Base-by-base conservation (phyloP, 352 stramenopile genomes). In the Discostella stelligera region DNA sequence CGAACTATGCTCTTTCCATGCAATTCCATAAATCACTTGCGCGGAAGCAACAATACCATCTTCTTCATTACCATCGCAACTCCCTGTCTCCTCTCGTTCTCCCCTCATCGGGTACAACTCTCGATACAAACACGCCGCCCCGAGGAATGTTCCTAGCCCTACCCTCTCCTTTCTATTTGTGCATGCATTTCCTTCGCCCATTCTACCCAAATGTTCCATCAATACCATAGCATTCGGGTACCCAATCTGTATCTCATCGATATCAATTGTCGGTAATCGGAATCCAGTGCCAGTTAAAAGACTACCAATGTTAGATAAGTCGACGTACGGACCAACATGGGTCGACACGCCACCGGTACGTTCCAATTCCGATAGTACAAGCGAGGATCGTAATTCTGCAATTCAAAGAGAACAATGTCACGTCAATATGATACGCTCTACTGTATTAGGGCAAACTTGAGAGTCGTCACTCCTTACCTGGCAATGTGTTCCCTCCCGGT, bases 1-100 rank as follows among this genome's bases (percentile, higher is more conserved):
- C 32, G 94, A 97, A 21, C 93, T 89, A 85, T 98, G 93, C 10
- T 96, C 96, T 48, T 95, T 96, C 96, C 96, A 99, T 50, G 96
- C 97, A 84, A 99, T 99, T 70, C 98, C 96, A 89, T 98, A 99
- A 44, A 99, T 97, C 30, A 96, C 83, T 84, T 99, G 95, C 68
- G 98, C 98, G 0, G 96, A 98, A 10, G 95, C 96, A n/a, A 95
- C 91, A 13, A 99, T 90, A 1, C 90, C 91, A 7, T 74, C 55
- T 37, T 74, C 69, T 20, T 76, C 71, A 48, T 20, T 61, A 11
- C 49, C 52, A 18, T 53, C 56, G 11, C 68, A 23, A 10, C 54
- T 61, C 25, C 46, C 50, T 30, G 65, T 60, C 20, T 53, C 37
- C 16, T 48, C 27, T 8, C 44, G 64, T 50, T 82, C 61, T 14